Base-by-base conservation (phyloP, 2,329 filamentous ascomycete species). In the Botrytis hyacinthi region DNA sequence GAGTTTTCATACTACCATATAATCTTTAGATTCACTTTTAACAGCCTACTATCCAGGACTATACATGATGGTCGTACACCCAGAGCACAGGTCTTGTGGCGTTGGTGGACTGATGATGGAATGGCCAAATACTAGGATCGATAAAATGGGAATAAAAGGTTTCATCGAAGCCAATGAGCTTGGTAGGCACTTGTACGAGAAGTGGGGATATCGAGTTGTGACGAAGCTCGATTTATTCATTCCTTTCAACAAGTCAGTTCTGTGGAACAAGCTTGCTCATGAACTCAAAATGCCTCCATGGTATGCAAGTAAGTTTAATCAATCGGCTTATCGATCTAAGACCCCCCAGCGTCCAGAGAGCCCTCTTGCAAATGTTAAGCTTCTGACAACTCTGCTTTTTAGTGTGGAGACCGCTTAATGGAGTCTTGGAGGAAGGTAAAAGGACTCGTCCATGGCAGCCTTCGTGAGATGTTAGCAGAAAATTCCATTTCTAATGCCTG, bases 61-160 rank as follows among this genome's bases (percentile, higher is more conserved):
- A 40, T 54, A 42, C 46, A 60, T 57, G 35, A 70, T 70, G 51
- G 51, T 70, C 18, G 67, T 70, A 32, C 51, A 70, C 37, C 51
- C 67, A 29, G 35, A 37, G n/a, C 67, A 70, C 26, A 35, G 51
- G 26, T 57, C 48, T 42, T 51, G 40, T 32, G 51, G 51, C 10
- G 67, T 70, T 22, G 67, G 67, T 29, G 26, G 67, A 16, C 51
- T 70, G 7, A 70, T 70, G 67, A 70, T 70, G 67, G 48, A 70
- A 60, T 70, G 67, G 51, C 51, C 22, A 0, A 57, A 70, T 42
- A 57, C 32, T 6, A 60, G 14, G 0, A 70, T 70, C 44, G 37
- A 70, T 5, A 9, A 42, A 26, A 60, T 70, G 67, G 35, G 51
- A 0, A 70, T 70, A 12, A 37, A 60, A 32, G 67, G 67, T 35